Evolutionary conservation across 1,284 basidiomycete species (phyloP), one percentile per base, ranked within the genome.

Genomic region (Tilletia setariae): DNA sequence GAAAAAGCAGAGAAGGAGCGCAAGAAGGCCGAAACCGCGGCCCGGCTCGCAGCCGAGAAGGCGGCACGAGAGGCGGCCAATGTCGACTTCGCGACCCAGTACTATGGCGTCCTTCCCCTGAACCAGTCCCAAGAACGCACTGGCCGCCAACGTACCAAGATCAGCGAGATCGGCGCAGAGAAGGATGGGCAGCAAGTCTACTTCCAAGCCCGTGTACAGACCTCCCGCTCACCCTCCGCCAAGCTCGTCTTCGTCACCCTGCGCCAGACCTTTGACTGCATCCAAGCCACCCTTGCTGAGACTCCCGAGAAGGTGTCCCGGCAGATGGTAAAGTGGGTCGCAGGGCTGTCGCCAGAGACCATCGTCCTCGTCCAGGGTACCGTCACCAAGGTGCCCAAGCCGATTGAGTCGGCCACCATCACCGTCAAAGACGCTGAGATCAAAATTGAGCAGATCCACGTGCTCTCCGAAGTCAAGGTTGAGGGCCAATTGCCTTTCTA

Each of bases 261-360:
- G 71, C 91, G 96, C 68, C 94, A 98, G 83, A 89, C 92, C 76
- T 90, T 88, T 46, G 87, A 92, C 81, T 92, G 94, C 1, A 89
- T 98, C 3, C 96, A 98, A 84, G 93, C 91, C 49, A 86, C 98
- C 19, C 85, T 97, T 63, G 86, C 87, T 49, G 88, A 91, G 61
- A 86, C 91, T 44, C 88, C 90, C 25, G 90, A 90, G 69, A 90
- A 90, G 75, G 87, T 98, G 19, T 97, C 93, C 73, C 96, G 94
- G 84, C 94, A 96, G 83, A 98, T 99, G 96, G 88, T 93, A 67
- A 98, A 95, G 84, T 98, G 91, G 90, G 89, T 90, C 19, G 89
- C 89, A 23, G 82, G 88, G 47, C 85, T 98, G 64, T 86, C 90
- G 44, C 87, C 89, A 73, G 96, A 99, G 85, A 92, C 91, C 68